Percentiles rank a stretch among this genome's conserved stretches.
phyloP scores from a whole-genome alignment of 192 early-diverging fungal species.

The Mortierella antarctica region DNA sequence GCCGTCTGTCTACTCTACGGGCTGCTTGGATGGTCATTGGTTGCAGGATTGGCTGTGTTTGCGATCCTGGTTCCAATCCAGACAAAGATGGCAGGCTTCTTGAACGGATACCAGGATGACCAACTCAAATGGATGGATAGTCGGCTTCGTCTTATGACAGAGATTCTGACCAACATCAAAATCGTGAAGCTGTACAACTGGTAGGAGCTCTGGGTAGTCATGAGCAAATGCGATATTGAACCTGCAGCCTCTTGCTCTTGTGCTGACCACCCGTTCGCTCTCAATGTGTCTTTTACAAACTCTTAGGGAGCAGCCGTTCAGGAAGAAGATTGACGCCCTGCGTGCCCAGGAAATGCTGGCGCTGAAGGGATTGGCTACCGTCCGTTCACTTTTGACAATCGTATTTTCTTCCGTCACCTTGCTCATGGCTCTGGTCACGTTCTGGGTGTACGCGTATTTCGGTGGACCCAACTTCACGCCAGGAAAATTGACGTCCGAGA shows the following conservation, averaged over 20 bases:
- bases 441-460: constrained; percentile 18
- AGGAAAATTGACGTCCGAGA: constrained; percentile 30
- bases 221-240: not conserved
- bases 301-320: constrained; percentile 35
- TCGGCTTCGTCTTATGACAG: constrained; percentile 36
- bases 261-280: not conserved
- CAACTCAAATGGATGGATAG: constrained; percentile 34
- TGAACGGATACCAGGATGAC: constrained; percentile 28
- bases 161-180: constrained; percentile 43
- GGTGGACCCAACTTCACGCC: constrained; percentile 42
- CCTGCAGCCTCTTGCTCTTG: not conserved
- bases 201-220: constrained; percentile 1
- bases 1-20: constrained; percentile 18
- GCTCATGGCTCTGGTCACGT: constrained; percentile 34
- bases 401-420: constrained; percentile 44
- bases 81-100: constrained; percentile 13
- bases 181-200: constrained; percentile 46
- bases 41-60: constrained; percentile 38
- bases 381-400: constrained; percentile 24
- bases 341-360: constrained; percentile 29
- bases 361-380: constrained; percentile 23
- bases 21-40: constrained; percentile 39
- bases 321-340: constrained; percentile 18
- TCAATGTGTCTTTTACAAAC: not conserved
- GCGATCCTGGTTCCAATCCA: constrained; percentile 27